phyloP scores from a whole-genome alignment of 768 basidiomycete genomes.

The Tulasnella sp. region DNA sequence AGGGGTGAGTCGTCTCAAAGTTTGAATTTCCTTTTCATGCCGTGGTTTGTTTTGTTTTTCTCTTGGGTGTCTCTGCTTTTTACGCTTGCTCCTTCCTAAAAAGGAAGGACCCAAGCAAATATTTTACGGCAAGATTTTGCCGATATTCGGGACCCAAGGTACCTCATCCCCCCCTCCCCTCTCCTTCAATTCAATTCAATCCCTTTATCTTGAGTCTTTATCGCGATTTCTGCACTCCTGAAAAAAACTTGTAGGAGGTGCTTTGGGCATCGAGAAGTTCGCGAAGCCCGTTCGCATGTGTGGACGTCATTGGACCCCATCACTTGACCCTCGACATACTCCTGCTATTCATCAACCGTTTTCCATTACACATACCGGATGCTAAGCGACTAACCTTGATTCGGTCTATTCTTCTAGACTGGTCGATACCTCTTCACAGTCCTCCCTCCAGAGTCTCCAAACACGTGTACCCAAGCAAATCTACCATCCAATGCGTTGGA shows the following conservation, averaged over 20 bases:
- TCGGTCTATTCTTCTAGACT: conserved; percentile 5
- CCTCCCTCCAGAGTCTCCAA: neutral
- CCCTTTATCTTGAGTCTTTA: conserved; percentile 5
- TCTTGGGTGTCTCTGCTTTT: neutral
- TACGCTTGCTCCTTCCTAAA: conserved; percentile 3
- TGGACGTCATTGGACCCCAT: conserved; percentile 12
- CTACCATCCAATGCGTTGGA: conserved; percentile 4
- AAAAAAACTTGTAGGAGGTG: neutral
- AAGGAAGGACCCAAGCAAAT: neutral
- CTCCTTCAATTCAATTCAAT: neutral
- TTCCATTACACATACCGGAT: neutral
- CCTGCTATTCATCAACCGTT: neutral
- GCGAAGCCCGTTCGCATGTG: neutral
- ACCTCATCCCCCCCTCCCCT: neutral
- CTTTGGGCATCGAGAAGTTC: neutral
- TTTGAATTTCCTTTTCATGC: neutral
- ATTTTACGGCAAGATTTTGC: neutral
- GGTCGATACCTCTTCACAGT: neutral
- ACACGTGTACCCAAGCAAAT: conserved; percentile 12
- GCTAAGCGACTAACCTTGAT: neutral
- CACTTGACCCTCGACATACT: neutral
- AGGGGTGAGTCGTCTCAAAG: conserved; percentile 15
- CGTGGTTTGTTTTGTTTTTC: neutral
- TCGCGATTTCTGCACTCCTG: conserved; percentile 2
- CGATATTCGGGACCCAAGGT: neutral